Conservation (phyloP, 2,329 filamentous ascomycete genomes). For the Claviceps digitariae region DNA sequence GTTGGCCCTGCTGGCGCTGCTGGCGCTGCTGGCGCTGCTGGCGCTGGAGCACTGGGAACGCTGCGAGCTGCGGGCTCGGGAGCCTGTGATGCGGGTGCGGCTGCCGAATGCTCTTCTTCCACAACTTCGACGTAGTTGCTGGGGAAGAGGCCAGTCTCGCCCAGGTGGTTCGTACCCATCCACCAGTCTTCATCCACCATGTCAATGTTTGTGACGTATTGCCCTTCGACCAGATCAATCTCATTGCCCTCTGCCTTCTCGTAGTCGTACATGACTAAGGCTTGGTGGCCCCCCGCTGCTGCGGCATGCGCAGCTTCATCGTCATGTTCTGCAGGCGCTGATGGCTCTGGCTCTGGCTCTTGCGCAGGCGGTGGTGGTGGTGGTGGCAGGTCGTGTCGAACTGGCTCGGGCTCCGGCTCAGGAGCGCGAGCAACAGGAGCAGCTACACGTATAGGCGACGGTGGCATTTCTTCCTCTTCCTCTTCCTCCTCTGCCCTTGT, state of each 20-base stretch:
- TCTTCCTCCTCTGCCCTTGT: conserved; percentile 22
- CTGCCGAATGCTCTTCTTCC: conserved; percentile 40
- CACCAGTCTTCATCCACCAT: conserved; percentile 99
- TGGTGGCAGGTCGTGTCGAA: conserved; percentile 38
- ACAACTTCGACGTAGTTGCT: conserved; percentile 93
- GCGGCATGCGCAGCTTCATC: conserved; percentile 19
- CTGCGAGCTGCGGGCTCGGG: conserved; percentile 19
- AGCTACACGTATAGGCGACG: conserved; percentile 71
- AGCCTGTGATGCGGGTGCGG: conserved; percentile 15
- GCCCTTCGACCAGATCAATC: conserved; percentile 77
- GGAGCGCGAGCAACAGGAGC: conserved; percentile 64
- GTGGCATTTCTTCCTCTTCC: conserved; percentile 36
- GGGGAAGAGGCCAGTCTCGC: conserved; percentile 84
- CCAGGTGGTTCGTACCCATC: conserved; percentile 79
- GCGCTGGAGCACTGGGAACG: conserved; percentile 19
- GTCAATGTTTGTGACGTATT: conserved; percentile 81
- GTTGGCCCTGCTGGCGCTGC: conserved; percentile 40
- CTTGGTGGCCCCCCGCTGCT: conserved; percentile 48
- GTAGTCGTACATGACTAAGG: conserved; percentile 84
- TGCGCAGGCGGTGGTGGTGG: conserved; percentile 52
- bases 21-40: conserved; percentile 22
- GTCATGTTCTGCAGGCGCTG: conserved; percentile 38
- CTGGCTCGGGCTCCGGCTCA: conserved; percentile 33
- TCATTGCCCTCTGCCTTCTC: conserved; percentile 97
- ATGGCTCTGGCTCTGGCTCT: conserved; percentile 40